phyloP scores from a whole-genome alignment of 2,329 filamentous ascomycete species.

The Aureobasidium lini region DNA sequence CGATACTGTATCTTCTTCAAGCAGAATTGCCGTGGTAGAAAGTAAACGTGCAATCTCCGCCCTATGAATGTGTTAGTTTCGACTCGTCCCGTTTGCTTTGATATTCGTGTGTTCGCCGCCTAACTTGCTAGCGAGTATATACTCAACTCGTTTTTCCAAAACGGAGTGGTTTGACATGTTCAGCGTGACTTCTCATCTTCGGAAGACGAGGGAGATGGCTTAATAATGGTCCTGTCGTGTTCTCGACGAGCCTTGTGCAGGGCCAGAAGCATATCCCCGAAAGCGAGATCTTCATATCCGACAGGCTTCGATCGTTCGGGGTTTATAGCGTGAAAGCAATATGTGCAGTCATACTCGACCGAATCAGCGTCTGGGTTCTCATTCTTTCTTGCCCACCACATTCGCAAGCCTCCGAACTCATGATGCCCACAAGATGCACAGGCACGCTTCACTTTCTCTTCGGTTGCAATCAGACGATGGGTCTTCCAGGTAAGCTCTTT shows the following conservation, averaged over 20 bases:
- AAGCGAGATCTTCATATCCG: not conserved
- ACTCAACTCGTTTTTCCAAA: too few species aligned
- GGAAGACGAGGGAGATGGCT: not conserved
- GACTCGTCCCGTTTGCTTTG: too few species aligned
- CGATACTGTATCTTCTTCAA: too few species aligned
- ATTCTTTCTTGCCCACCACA: not conserved
- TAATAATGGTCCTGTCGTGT: not conserved
- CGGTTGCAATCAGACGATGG: not conserved
- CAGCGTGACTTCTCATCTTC: too few species aligned
- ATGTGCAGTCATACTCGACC: not conserved
- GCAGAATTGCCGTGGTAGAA: too few species aligned
- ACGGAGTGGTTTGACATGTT: too few species aligned
- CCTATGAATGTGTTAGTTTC: too few species aligned
- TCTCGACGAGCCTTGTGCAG: not conserved
- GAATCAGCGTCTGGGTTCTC: not conserved
- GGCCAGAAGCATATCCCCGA: not conserved
- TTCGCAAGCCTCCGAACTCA: not conserved
- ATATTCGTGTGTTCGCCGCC: too few species aligned
- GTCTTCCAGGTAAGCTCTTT: not conserved
- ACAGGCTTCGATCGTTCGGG: not conserved
- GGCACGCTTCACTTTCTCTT: not conserved
- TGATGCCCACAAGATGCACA: not conserved
- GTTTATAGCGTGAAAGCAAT: not conserved
- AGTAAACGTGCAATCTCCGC: too few species aligned
- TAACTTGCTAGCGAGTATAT: too few species aligned